Conservation (phyloP, 495 filamentous ascomycete genomes). For the Oidiodendron maius region DNA sequence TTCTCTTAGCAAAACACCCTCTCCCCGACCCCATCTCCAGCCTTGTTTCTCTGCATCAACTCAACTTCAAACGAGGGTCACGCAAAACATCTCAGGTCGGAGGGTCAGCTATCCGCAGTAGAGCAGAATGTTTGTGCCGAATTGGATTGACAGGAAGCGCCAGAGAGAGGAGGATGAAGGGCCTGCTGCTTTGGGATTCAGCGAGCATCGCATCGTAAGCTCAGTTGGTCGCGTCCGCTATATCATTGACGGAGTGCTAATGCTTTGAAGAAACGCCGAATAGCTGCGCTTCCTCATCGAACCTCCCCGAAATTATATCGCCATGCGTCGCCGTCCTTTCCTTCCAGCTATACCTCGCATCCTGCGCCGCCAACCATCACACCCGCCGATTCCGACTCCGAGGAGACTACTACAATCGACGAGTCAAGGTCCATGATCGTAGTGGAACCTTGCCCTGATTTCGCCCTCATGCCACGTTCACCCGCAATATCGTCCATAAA, state of each 20-base stretch:
- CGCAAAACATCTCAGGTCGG: slow-evolving; percentile 2
- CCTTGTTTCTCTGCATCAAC: background rate
- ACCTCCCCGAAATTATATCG: slow-evolving; percentile 12
- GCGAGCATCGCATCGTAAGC: slow-evolving; percentile 21
- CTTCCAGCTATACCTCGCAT: slow-evolving; percentile 12
- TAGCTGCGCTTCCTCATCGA: slow-evolving; percentile 21
- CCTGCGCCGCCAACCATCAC: slow-evolving; percentile 24
- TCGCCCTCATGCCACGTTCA: slow-evolving; percentile 13
- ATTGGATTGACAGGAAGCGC: slow-evolving; percentile 18
- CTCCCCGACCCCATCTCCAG: too few relatives aligned
- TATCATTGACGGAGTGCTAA: slow-evolving; percentile 8
- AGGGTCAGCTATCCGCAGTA: background rate
- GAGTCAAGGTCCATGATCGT: slow-evolving; percentile 21
- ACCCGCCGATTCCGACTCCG: slow-evolving; percentile 22
- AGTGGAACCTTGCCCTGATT: slow-evolving; percentile 14
- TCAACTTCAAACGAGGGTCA: background rate
- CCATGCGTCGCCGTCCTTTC: slow-evolving; percentile 7
- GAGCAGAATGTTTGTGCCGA: slow-evolving; percentile 17
- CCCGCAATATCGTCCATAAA: slow-evolving; percentile 7
- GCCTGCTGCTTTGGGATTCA: slow-evolving; percentile 12
- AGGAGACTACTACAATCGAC: slow-evolving; percentile 13
- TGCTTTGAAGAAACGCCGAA: slow-evolving; percentile 19
- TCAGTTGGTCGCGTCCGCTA: background rate
- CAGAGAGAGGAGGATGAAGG: slow-evolving; percentile 18
- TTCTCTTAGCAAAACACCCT: too few relatives aligned